These are phyloP conservation scores for Rhodosorus marinus DNA, from an alignment of 23 red algal species.

Conservation along the genomic window DNA sequence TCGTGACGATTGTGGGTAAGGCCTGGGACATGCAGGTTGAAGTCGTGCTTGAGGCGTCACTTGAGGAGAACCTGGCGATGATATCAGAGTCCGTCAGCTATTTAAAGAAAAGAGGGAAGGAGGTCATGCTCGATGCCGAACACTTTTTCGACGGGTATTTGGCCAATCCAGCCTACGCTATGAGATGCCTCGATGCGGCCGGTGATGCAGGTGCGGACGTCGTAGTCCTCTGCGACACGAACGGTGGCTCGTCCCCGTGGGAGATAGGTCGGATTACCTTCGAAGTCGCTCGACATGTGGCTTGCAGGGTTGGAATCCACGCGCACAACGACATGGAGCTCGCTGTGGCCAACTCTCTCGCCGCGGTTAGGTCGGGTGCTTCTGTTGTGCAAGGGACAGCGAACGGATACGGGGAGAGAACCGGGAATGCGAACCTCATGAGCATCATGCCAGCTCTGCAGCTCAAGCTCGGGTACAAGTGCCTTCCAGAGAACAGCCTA, in stretches of 20 bases:
- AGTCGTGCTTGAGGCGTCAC: slow-evolving; percentile 49
- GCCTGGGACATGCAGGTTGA: slow-evolving; percentile 54
- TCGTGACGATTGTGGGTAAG: slow-evolving; percentile 89
- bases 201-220: slow-evolving; percentile 57
- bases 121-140: slow-evolving; percentile 97
- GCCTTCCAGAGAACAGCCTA: slow-evolving; percentile 21
- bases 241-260: slow-evolving; percentile 84
- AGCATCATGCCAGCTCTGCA: slow-evolving; percentile 77
- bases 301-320: slow-evolving; percentile 51
- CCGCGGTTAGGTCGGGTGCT: slow-evolving; percentile 50
- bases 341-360: slow-evolving; percentile 82
- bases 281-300: slow-evolving; percentile 1
- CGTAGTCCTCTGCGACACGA: slow-evolving; percentile 93
- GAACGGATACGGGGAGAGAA: slow-evolving; percentile 96
- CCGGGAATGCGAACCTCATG: slow-evolving; percentile 90
- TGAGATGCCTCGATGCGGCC: slow-evolving; percentile 52
- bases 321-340: slow-evolving; percentile 99
- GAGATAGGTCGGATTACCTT: slow-evolving; percentile 30
- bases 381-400: slow-evolving; percentile 69
- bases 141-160: slow-evolving; percentile 98
- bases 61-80: slow-evolving; percentile 87
- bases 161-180: slow-evolving; percentile 27
- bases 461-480: slow-evolving; percentile 53
- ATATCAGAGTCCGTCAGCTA: slow-evolving; percentile 60
- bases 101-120: slow-evolving; percentile 22